Conservation (phyloP, 2,329 filamentous ascomycete genomes). For the Xylariales sp. region DNA sequence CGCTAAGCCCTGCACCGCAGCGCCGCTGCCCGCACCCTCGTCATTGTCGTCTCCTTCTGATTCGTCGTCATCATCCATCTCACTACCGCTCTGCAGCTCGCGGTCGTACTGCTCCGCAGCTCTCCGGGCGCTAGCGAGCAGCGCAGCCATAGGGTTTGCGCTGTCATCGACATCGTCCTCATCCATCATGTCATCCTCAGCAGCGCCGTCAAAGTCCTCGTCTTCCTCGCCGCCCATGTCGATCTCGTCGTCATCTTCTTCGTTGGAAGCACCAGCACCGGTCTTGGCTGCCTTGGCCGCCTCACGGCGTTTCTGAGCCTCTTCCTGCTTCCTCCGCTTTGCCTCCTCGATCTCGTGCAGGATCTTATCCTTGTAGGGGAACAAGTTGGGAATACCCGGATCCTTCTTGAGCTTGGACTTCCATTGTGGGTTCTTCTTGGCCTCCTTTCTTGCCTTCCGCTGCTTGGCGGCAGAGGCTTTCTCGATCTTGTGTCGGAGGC, state of each 20-base stretch:
- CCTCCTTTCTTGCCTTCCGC: conserved; percentile 80
- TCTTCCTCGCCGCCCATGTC: conserved; percentile 41
- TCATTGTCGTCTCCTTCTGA: conserved; percentile 29
- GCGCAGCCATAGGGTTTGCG: conserved; percentile 86
- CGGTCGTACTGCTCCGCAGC: conserved; percentile 73
- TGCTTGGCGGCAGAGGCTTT: conserved; percentile 90
- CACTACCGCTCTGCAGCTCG: conserved; percentile 55
- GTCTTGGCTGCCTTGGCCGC: conserved; percentile 65
- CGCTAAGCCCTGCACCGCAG: conserved; percentile 46
- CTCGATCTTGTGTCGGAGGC: conserved; percentile 91
- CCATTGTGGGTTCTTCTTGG: conserved; percentile 98
- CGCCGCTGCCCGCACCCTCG: conserved; percentile 37
- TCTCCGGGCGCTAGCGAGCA: conserved; percentile 76
- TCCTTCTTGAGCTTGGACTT: conserved; percentile 94
- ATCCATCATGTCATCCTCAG: conserved; percentile 50
- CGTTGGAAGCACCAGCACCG: conserved; percentile 35
- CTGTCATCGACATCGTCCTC: conserved; percentile 59
- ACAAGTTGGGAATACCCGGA: conserved; percentile 93
- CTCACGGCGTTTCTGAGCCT: conserved; percentile 66
- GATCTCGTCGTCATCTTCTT: conserved; percentile 40
- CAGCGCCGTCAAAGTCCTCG: conserved; percentile 44
- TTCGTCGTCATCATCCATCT: conserved; percentile 52
- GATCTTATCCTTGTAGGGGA: conserved; percentile 95
- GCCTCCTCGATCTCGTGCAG: conserved; percentile 92
- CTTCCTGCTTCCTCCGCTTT: conserved; percentile 75